Evolutionary conservation across 441 rosid species (phyloP).

Genomic region (Raphanus hybrid): DNA sequence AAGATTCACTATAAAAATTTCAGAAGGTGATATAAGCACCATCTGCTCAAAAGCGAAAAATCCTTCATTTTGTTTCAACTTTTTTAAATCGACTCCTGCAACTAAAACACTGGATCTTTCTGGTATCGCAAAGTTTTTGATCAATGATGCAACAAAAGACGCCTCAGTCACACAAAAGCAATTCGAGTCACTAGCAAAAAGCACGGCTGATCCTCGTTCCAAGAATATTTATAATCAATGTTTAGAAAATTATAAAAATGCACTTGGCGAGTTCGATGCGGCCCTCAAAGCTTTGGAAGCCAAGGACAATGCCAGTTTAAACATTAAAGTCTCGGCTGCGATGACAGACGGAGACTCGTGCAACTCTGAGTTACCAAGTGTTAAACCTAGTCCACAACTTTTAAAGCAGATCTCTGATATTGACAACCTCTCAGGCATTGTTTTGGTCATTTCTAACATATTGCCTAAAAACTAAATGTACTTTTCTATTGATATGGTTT

Average conservation of each 20-base stretch:
- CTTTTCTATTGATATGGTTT: neutral
- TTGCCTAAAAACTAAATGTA: neutral
- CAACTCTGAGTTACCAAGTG: neutral
- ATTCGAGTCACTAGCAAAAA: neutral
- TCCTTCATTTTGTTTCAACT: constrained; percentile 8
- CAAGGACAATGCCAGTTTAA: neutral
- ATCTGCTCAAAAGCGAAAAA: neutral
- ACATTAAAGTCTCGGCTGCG: neutral
- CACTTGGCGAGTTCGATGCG: neutral
- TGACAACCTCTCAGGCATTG: neutral
- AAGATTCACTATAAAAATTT: neutral
- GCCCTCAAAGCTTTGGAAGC: constrained; percentile 23
- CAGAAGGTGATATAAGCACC: neutral
- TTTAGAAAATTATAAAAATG: neutral
- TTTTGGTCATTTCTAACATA: constrained; percentile 23
- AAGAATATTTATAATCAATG: neutral
- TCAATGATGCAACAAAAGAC: constrained; percentile 6
- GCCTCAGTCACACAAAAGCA: neutral
- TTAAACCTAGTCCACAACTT: constrained; percentile 8
- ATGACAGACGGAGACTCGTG: neutral
- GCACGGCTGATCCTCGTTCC: neutral
- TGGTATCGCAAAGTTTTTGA: neutral
- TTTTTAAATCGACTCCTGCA: constrained; percentile 12
- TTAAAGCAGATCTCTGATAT: neutral
- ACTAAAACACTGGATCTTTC: neutral